Evolutionary conservation across 352 stramenopile genomes (phyloP), one percentile per base, ranked within the genome.

Genomic region (Peronospora tabacina): DNA sequence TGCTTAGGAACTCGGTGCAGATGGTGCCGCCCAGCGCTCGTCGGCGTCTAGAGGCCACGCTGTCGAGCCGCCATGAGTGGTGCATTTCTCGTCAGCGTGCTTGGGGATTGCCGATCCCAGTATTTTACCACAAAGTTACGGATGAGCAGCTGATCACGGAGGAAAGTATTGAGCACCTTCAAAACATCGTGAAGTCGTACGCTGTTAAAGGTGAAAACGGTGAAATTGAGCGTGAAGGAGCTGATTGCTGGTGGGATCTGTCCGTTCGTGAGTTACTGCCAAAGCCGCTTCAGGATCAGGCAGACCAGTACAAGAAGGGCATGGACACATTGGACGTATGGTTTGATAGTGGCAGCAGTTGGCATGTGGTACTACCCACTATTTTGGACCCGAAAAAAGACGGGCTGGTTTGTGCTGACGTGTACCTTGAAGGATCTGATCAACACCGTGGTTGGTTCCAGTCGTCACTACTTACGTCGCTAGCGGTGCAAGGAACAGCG

Each of bases 401-500:
- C 10, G 52, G 56, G 22, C 52, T 53, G 34, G 92, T 90, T 58
- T 86, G 89, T 37, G 96, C 95, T 1, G 85, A 99, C 66, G 66
- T 99, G 40, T 99, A 98, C 62, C 70, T 98, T 15, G 95, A 98
- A 79, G 95, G 85, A 37, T 97, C 87, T 37, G 95, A 98, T 71
- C 96, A 98, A 68, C 94, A 98, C 59, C 87, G 96, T 39, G 96
- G 96, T 26, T 99, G 96, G 96, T 99, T 99, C 68, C 96, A 99
- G 66, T 98, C 87, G 30, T 98, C 93, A 50, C 69, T 99, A 19
- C 75, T 99, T 24, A 99, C 96, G 37, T 87, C 74, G 5, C 83
- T 89, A 1, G 85, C 93, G 5, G 83, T 87, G 64, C 85, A 95
- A 39, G 49, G 69, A 20, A 67, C 56, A 1, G 75, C 85, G 4